phyloP scores from a whole-genome alignment of 805 yeast species.

The Priceomyces fermenticarens region DNA sequence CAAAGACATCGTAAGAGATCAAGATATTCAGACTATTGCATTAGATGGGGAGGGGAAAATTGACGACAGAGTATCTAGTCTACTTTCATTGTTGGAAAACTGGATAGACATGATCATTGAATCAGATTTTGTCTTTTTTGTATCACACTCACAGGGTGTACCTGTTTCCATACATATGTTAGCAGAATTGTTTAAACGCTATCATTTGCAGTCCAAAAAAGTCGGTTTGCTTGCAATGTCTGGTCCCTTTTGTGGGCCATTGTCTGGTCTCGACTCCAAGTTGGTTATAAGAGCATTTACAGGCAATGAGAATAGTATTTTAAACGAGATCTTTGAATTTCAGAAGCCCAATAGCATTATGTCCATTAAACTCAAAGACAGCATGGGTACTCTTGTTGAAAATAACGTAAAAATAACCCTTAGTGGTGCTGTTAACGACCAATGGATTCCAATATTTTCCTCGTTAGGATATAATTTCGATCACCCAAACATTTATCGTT shows the following conservation, averaged over 20 bases:
- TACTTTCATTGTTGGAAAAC: conserved; percentile 25
- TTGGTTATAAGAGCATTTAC: conserved; percentile 38
- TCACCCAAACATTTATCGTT: conserved; percentile 38
- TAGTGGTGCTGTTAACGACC: conserved; percentile 32
- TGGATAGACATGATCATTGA: conserved; percentile 28
- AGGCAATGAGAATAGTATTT: conserved; percentile 31
- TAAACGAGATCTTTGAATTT: conserved; percentile 33
- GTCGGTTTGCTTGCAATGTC: conserved; percentile 36
- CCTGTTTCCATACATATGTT: conserved; percentile 31
- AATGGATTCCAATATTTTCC: conserved; percentile 33
- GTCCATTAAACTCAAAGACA: conserved; percentile 15
- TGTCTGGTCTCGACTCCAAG: conserved; percentile 28
- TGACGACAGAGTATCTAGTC: conserved; percentile 23
- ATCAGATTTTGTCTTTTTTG: conserved; percentile 31
- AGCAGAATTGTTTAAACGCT: conserved; percentile 14
- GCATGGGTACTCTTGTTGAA: conserved; percentile 17
- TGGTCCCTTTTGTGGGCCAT: conserved; percentile 33
- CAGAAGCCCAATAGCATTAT: conserved; percentile 18
- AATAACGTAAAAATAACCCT: conserved; percentile 34
- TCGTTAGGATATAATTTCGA: conserved; percentile 24
- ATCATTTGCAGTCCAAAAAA: conserved; percentile 12
- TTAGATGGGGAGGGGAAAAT: conserved; percentile 40
- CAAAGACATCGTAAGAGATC: conserved; percentile 6
- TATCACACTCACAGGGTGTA: conserved; percentile 32
- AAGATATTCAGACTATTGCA: conserved; percentile 33